Conservation (phyloP, 2,329 filamentous ascomycete genomes). For the Cercospora janseana region DNA sequence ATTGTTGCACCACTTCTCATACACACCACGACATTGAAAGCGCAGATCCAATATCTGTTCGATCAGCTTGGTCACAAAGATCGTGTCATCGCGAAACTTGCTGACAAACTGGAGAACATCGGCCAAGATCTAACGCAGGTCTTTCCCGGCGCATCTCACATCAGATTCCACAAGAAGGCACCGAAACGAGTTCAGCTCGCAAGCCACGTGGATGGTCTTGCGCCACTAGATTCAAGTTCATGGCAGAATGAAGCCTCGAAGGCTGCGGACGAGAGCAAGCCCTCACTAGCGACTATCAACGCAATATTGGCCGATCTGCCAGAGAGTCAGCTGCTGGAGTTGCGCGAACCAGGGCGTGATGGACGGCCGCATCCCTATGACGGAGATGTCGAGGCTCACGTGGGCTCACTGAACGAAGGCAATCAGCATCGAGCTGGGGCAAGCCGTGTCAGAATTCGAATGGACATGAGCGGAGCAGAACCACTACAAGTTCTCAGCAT, state of each 20-base stretch:
- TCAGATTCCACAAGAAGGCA: conserved; percentile 46
- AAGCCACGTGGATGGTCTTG: conserved; percentile 55
- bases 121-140: conserved; percentile 56
- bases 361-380: no score
- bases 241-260: conserved; percentile 38
- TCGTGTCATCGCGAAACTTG: conserved; percentile 56
- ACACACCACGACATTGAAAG: conserved; percentile 48
- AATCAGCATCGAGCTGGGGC: no score
- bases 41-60: conserved; percentile 51
- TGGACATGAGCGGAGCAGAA: no score
- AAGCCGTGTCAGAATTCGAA: no score
- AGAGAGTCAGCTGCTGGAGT: no score
- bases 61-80: conserved; percentile 57
- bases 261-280: background rate
- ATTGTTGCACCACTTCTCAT: conserved; percentile 55
- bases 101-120: conserved; percentile 58
- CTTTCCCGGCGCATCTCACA: conserved; percentile 54
- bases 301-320: conserved; percentile 20
- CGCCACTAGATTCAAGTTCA: conserved; percentile 50
- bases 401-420: no score
- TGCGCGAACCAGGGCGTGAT: no score
- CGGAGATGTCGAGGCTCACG: no score
- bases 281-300: conserved; percentile 18
- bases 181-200: conserved; percentile 53
- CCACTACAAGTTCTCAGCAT: no score